These are phyloP conservation scores for Ceratorhiza oryzae-sativae DNA, from an alignment of 1,284 basidiomycete genomes.

Conservation along the genomic window DNA sequence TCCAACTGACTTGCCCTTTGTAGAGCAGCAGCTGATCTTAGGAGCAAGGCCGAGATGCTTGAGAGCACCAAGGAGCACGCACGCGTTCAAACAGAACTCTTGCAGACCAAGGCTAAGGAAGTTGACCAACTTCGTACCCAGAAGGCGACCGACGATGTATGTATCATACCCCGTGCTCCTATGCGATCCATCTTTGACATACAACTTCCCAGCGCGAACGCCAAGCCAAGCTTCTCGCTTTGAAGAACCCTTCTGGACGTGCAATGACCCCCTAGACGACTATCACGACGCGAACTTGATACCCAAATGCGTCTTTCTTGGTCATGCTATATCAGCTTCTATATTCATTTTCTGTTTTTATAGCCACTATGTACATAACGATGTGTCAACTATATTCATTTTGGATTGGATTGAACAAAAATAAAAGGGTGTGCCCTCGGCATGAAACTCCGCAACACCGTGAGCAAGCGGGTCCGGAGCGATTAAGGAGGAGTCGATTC, in stretches of 20 bases:
- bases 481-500: constrained; percentile 74
- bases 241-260: constrained; percentile 49
- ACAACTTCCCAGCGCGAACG: constrained; percentile 50
- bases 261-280: neutral
- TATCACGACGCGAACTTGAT: constrained; percentile 14
- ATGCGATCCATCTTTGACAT: constrained; percentile 5
- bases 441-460: constrained; percentile 82
- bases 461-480: constrained; percentile 70
- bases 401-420: neutral
- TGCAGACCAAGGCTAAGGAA: constrained; percentile 51
- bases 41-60: constrained; percentile 43
- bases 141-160: constrained; percentile 56
- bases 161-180: constrained; percentile 38
- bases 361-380: neutral
- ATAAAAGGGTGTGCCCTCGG: constrained; percentile 62
- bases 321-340: neutral
- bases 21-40: constrained; percentile 42
- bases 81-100: constrained; percentile 44
- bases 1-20: neutral
- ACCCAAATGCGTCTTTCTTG: neutral
- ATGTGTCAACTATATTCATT: neutral
- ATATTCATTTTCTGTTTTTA: constrained; percentile 14
- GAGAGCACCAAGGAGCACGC: constrained; percentile 45
- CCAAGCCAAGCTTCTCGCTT: constrained; percentile 52
- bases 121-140: constrained; percentile 54